Conservation (phyloP, 78 protist genomes). For the Anaeramoeba ignava region DNA sequence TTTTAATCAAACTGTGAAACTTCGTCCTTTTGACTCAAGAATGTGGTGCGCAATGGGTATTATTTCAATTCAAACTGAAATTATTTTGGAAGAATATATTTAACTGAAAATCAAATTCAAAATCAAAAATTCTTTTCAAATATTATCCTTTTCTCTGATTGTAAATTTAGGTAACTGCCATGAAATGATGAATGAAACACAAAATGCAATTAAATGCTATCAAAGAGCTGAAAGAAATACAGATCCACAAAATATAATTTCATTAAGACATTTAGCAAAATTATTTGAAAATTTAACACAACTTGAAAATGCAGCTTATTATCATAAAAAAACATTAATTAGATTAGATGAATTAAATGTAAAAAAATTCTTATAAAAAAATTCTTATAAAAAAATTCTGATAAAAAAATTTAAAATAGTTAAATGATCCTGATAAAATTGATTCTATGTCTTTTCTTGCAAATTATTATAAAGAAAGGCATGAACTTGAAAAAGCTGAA, state of each 20-base stretch:
- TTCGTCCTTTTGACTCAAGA: neutral
- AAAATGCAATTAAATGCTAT: slow-evolving; percentile 1
- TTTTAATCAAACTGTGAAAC: slow-evolving; percentile 10
- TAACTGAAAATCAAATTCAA: too few relatives aligned
- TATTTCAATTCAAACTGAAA: too few relatives aligned
- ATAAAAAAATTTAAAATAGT: too few relatives aligned
- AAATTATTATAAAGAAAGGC: neutral
- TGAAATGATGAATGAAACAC: neutral
- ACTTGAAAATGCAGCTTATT: neutral
- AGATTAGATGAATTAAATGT: neutral
- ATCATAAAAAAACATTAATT: neutral
- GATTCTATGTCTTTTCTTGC: neutral
- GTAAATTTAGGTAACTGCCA: slow-evolving; percentile 4
- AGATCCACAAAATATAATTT: neutral
- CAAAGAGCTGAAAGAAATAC: neutral
- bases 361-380: too few relatives aligned
- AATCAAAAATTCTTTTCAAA: too few relatives aligned
- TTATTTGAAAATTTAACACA: neutral
- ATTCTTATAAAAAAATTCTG: too few relatives aligned
- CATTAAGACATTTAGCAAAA: neutral
- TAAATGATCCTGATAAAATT: neutral
- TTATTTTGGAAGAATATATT: too few relatives aligned
- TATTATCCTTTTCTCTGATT: too few relatives aligned
- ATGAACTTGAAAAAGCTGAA: neutral
- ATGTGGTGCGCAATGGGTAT: neutral